Percentiles rank a stretch among this genome's conserved stretches.
phyloP scores from a whole-genome alignment of 1,139 yeast species.

The Yamadazyma epiphylla region DNA sequence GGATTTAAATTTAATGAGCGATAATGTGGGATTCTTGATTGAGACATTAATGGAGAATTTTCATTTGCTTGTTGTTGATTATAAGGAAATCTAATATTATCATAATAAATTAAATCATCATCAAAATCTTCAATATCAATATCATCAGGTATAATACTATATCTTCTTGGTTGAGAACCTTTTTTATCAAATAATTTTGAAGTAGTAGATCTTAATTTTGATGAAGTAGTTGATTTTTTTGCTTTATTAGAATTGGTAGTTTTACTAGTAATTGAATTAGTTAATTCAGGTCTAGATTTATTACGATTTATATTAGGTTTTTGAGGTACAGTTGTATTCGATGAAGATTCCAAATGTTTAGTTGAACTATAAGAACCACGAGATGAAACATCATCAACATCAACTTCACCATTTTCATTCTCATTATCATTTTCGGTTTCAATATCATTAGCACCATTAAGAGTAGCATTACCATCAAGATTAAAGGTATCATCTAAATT shows the following conservation, averaged over 20 bases:
- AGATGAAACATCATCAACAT: conserved; percentile 27
- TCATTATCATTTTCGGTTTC: conserved; percentile 32
- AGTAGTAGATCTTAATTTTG: conserved; percentile 60
- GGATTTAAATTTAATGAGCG: conserved; percentile 38
- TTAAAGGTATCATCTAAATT: conserved; percentile 7
- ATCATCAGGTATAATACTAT: conserved; percentile 69
- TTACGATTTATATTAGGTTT: background rate
- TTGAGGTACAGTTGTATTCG: conserved; percentile 10
- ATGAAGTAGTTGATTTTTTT: conserved; percentile 29
- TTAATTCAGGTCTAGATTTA: conserved; percentile 4
- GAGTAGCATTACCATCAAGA: conserved; percentile 7
- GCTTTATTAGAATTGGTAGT: conserved; percentile 20
- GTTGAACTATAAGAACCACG: conserved; percentile 22
- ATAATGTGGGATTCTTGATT: conserved; percentile 39
- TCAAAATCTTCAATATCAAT: conserved; percentile 64
- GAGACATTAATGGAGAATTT: conserved; percentile 29
- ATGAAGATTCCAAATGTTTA: conserved; percentile 8
- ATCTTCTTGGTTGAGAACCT: conserved; percentile 68
- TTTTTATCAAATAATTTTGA: conserved; percentile 68
- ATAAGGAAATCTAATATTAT: conserved; percentile 39
- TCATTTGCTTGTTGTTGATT: conserved; percentile 23
- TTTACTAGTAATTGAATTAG: conserved; percentile 22
- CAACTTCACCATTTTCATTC: conserved; percentile 27
- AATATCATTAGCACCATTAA: conserved; percentile 5
- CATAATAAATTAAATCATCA: conserved; percentile 50